Percentiles rank a stretch among this genome's conserved stretches.
Conservation (phyloP, 2,329 filamentous ascomycete species). For the Tolypocladium nubicola region DNA sequence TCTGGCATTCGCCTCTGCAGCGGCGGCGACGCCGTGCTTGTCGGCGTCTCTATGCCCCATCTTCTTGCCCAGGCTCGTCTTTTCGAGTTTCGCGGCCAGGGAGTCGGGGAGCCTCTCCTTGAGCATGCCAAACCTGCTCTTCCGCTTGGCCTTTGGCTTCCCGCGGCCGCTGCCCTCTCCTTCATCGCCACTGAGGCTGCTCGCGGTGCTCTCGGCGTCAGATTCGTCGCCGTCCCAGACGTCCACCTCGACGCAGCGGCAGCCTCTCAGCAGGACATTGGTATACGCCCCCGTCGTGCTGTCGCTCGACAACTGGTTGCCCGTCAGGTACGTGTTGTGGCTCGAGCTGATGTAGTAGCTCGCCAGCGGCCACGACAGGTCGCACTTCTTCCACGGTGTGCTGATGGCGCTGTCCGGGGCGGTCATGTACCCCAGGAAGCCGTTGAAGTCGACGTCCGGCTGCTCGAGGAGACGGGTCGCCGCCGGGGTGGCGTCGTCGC, state of each 20-base stretch:
- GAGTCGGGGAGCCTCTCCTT: constrained; percentile 42
- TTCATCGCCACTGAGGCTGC: constrained; percentile 39
- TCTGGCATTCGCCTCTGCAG: not conserved
- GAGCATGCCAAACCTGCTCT: constrained; percentile 51
- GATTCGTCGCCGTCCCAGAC: constrained; percentile 86
- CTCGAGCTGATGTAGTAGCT: constrained; percentile 93
- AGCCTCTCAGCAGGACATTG: constrained; percentile 70
- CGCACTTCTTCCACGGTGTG: constrained; percentile 27
- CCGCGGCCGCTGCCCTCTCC: constrained; percentile 24
- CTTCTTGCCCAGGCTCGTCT: constrained; percentile 35
- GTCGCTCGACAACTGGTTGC: constrained; percentile 76
- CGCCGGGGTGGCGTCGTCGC: constrained; percentile 18
- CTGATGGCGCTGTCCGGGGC: constrained; percentile 34
- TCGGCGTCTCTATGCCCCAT: constrained; percentile 19
- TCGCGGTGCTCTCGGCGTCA: constrained; percentile 52
- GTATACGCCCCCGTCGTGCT: constrained; percentile 86
- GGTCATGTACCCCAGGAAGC: constrained; percentile 46
- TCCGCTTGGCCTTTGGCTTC: constrained; percentile 41
- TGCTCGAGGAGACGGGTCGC: constrained; percentile 14
- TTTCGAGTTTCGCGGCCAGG: constrained; percentile 34
- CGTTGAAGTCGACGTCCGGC: constrained; percentile 31
- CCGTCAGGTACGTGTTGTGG: constrained; percentile 88
- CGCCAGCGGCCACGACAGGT: constrained; percentile 67
- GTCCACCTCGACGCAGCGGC: constrained; percentile 87
- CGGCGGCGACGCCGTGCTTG: constrained; percentile 1